A percentile compares a stretch with the other conserved stretches of the same genome.
phyloP scores from a whole-genome alignment of 2,329 filamentous ascomycete genomes.

The Elsinoe australis region DNA sequence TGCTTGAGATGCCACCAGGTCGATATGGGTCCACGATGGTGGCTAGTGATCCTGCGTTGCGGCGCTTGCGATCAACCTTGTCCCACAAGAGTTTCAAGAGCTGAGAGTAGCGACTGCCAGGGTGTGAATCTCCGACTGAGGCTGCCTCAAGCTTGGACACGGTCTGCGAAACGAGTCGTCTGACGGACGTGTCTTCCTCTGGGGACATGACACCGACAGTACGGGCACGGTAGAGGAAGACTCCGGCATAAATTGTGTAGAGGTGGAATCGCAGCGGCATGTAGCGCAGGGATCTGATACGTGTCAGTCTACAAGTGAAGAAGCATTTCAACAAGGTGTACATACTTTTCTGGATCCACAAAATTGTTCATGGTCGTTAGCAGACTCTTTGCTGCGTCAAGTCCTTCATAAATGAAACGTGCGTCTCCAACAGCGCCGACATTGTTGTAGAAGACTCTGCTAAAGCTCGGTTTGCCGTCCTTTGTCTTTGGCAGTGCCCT shows the following conservation, averaged over 20 bases:
- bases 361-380: constrained; percentile 45
- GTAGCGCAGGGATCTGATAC: constrained; percentile 33
- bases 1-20: constrained; percentile 34
- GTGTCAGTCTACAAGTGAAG: neutral
- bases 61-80: constrained; percentile 35
- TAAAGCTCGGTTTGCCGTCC: constrained; percentile 32
- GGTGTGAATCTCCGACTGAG: constrained; percentile 40
- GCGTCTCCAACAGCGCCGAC: constrained; percentile 43
- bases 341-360: constrained; percentile 39
- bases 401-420: constrained; percentile 44
- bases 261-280: constrained; percentile 45
- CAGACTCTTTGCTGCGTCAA: constrained; percentile 44
- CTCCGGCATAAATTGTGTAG: constrained; percentile 43
- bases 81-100: constrained; percentile 43
- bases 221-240: constrained; percentile 43
- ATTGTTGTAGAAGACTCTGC: constrained; percentile 43
- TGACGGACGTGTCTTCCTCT: constrained; percentile 41
- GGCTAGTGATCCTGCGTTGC: constrained; percentile 18
- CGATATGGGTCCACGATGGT: constrained; percentile 33
- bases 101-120: constrained; percentile 41
- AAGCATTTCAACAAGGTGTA: neutral
- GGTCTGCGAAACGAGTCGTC: constrained; percentile 42
- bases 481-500: constrained; percentile 34
- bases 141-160: constrained; percentile 38
- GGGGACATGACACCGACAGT: constrained; percentile 42